phyloP scores from a whole-genome alignment of 2,329 filamentous ascomycete genomes.

The Chalaropsis thielavioides region DNA sequence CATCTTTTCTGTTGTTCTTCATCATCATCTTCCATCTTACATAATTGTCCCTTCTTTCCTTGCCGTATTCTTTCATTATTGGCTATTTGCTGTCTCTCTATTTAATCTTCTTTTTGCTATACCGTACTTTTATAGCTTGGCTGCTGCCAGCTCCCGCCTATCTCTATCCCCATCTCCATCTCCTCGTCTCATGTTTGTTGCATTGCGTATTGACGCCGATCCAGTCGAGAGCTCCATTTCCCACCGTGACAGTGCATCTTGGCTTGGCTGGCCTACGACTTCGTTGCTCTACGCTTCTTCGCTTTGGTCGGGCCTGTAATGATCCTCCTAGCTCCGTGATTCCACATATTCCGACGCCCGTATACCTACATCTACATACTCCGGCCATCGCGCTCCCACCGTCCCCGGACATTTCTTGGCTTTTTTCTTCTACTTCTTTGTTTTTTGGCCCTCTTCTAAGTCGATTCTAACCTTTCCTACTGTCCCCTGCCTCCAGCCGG shows the following conservation, averaged over 20 bases:
- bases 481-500: neutral
- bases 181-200: too few species aligned
- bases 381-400: neutral
- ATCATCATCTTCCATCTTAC: neutral
- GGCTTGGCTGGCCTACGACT: neutral
- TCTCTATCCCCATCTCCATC: neutral
- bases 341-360: constrained; percentile 7
- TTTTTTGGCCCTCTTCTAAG: neutral
- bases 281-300: neutral
- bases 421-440: neutral
- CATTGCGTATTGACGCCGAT: too few species aligned
- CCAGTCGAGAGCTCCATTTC: neutral
- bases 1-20: neutral
- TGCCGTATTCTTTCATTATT: neutral
- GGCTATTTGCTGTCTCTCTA: neutral
- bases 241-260: neutral
- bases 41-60: constrained; percentile 3
- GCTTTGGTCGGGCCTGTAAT: constrained; percentile 3
- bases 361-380: neutral
- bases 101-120: neutral
- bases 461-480: neutral
- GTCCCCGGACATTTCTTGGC: neutral
- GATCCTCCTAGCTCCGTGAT: constrained; percentile 11
- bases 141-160: neutral
- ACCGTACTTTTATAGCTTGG: neutral